phyloP scores from a whole-genome alignment of 352 stramenopile genomes.

The Peronosclerospora sorghi region DNA sequence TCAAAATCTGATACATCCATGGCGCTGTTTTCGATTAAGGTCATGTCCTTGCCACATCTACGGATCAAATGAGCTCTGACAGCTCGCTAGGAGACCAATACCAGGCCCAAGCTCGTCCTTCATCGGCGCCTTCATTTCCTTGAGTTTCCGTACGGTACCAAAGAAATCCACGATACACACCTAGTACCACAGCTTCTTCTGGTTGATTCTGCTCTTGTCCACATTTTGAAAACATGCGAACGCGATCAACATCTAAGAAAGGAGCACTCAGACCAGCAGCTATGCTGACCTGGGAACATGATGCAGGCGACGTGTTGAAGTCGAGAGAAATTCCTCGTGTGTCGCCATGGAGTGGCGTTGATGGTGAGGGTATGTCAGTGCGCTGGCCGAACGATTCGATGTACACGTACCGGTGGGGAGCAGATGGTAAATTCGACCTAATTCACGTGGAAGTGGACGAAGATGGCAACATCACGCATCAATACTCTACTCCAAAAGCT shows the following conservation, averaged over 20 bases:
- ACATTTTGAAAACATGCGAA: too few species aligned
- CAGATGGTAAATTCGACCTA: conserved; percentile 80
- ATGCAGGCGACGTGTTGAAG: too few species aligned
- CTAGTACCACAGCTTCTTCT: conserved; percentile 94
- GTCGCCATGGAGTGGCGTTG: conserved; percentile 79
- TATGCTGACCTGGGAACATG: conserved; percentile 85
- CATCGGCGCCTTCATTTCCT: conserved; percentile 86
- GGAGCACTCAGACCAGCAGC: conserved; percentile 78
- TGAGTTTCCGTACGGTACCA: too few species aligned
- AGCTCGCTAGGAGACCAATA: too few species aligned
- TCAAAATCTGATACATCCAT: conserved; percentile 48
- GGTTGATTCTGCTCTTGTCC: conserved; percentile 92
- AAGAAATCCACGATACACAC: conserved; percentile 80
- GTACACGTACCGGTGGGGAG: conserved; percentile 84
- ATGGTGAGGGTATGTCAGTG: conserved; percentile 84
- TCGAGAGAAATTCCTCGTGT: conserved; percentile 81
- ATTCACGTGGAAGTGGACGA: conserved; percentile 79
- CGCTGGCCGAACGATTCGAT: conserved; percentile 82
- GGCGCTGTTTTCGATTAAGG: conserved; percentile 60
- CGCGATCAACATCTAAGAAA: conserved; percentile 90
- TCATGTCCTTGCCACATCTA: too few species aligned
- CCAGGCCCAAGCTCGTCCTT: conserved; percentile 90
- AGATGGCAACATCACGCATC: conserved; percentile 58
- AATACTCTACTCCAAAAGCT: conserved; percentile 56
- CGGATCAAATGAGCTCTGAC: too few species aligned